Conservation (phyloP, 2,329 filamentous ascomycete species). For the Ophiostoma ips region DNA sequence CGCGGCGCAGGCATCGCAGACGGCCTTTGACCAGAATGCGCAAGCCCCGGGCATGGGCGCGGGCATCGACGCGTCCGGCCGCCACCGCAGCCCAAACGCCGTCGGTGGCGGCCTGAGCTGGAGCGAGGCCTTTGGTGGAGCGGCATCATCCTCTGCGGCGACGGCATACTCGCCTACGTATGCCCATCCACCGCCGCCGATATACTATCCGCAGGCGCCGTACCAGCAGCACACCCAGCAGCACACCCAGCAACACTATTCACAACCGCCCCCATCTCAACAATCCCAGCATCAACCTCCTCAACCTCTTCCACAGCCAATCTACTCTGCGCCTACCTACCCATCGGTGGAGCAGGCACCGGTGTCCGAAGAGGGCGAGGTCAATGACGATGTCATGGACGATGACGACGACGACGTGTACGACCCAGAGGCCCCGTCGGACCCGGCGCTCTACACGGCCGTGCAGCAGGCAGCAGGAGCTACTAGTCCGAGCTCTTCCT, state of each 20-base stretch:
- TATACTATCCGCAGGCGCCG: neutral
- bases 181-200: neutral
- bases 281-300: neutral
- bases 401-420: constrained; percentile 20
- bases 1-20: constrained; percentile 21
- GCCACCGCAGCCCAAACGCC: constrained; percentile 5
- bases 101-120: constrained; percentile 10
- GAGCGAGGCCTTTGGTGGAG: constrained; percentile 6
- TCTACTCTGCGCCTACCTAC: neutral
- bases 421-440: constrained; percentile 4
- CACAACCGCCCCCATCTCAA: neutral
- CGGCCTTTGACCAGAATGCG: constrained; percentile 26
- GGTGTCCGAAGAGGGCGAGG: constrained; percentile 55
- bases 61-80: constrained; percentile 9
- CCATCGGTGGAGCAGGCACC: constrained; percentile 7
- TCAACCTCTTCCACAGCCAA: neutral
- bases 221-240: neutral
- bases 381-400: constrained; percentile 52
- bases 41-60: constrained; percentile 27
- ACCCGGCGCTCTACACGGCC: neutral
- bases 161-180: no score
- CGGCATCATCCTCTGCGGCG: no score
- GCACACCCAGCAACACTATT: neutral
- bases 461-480: neutral
- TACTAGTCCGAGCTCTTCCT: neutral